These are phyloP conservation scores for Bjerkandera adusta DNA, from an alignment of 1,284 basidiomycete genomes.

Conservation along the genomic window DNA sequence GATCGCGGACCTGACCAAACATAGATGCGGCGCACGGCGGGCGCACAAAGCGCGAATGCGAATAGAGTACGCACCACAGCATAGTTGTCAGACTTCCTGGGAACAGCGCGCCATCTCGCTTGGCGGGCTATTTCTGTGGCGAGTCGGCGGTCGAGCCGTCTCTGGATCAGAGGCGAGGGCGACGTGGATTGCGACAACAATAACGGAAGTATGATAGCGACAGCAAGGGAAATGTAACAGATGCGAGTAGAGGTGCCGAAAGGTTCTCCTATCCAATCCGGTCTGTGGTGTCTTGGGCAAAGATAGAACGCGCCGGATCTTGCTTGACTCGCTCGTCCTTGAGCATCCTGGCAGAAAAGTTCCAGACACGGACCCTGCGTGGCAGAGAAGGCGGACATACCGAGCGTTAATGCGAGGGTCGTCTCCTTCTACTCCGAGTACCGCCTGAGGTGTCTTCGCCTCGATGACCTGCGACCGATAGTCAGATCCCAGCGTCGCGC, in stretches of 20 bases:
- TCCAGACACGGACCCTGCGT: slow-evolving; percentile 9
- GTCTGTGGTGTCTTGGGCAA: slow-evolving; percentile 38
- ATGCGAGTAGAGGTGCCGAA: background rate
- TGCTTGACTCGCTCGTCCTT: slow-evolving; percentile 67
- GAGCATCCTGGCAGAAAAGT: slow-evolving; percentile 48
- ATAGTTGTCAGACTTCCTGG: background rate
- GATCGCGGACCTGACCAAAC: background rate
- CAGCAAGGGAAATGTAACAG: slow-evolving; percentile 5
- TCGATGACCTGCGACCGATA: slow-evolving; percentile 74
- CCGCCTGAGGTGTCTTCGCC: slow-evolving; percentile 88
- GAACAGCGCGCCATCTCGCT: background rate
- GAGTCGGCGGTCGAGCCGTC: slow-evolving; percentile 4
- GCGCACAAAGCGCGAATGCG: slow-evolving; percentile 6
- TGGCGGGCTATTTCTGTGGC: slow-evolving; percentile 2
- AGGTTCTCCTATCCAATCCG: slow-evolving; percentile 30
- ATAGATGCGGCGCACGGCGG: background rate
- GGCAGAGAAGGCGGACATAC: slow-evolving; percentile 42
- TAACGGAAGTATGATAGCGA: slow-evolving; percentile 6
- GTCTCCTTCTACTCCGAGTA: slow-evolving; percentile 86
- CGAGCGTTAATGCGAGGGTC: slow-evolving; percentile 86
- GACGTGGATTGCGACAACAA: slow-evolving; percentile 1
- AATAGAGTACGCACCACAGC: slow-evolving; percentile 6
- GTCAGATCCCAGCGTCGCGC: too few relatives aligned
- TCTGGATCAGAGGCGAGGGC: background rate
- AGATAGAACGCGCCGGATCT: slow-evolving; percentile 49